Conservation (phyloP, 495 filamentous ascomycete species). For the Penicillium verhagenii region DNA sequence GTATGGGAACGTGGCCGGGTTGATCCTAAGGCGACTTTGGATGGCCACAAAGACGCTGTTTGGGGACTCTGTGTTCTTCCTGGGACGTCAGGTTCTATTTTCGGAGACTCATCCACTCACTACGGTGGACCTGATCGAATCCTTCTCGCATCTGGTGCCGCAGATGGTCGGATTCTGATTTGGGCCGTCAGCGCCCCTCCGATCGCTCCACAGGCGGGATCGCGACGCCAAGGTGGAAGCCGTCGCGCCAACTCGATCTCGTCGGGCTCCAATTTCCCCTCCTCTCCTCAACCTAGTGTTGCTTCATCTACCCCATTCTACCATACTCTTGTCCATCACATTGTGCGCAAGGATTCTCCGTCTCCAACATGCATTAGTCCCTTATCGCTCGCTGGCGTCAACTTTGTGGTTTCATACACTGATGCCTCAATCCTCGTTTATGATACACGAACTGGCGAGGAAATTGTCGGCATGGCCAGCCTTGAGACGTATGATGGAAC, state of each 20-base stretch:
- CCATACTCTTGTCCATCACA: slow-evolving; percentile 77
- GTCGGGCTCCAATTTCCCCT: slow-evolving; percentile 85
- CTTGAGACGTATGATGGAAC: slow-evolving; percentile 90
- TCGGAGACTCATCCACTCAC: slow-evolving; percentile 63
- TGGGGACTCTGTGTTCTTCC: slow-evolving; percentile 95
- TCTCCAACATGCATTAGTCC: slow-evolving; percentile 92
- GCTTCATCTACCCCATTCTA: slow-evolving; percentile 67
- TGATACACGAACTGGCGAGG: slow-evolving; percentile 87
- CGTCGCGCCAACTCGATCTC: slow-evolving; percentile 87
- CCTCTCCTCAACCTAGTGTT: slow-evolving; percentile 82
- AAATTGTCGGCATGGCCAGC: slow-evolving; percentile 88
- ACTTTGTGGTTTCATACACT: slow-evolving; percentile 88
- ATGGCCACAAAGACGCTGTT: slow-evolving; percentile 92
- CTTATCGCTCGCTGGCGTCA: slow-evolving; percentile 79
- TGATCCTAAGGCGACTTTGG: slow-evolving; percentile 91
- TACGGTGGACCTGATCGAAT: slow-evolving; percentile 81
- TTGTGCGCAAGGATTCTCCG: slow-evolving; percentile 66
- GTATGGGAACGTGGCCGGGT: slow-evolving; percentile 94
- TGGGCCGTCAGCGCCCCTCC: slow-evolving; percentile 96
- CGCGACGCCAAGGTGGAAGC: slow-evolving; percentile 66
- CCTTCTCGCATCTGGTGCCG: slow-evolving; percentile 84
- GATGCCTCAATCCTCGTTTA: slow-evolving; percentile 90
- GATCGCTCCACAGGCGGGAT: slow-evolving; percentile 73
- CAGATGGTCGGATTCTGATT: slow-evolving; percentile 87
- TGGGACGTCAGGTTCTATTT: slow-evolving; percentile 72